These are phyloP conservation scores for Candida tetrigidarum DNA, from an alignment of 1,139 yeast species.

Conservation along the genomic window DNA sequence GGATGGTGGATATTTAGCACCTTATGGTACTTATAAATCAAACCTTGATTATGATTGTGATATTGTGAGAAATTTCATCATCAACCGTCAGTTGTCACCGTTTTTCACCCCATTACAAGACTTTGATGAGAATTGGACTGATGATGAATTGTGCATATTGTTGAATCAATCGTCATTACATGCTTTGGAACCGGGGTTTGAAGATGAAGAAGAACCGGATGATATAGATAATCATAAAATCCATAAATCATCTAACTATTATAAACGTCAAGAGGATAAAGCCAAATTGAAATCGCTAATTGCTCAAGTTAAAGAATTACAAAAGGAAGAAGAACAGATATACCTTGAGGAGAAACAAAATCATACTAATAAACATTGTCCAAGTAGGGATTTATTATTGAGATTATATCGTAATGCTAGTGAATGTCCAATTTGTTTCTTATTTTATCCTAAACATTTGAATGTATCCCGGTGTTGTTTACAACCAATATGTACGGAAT, in stretches of 20 bases:
- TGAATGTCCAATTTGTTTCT: constrained; percentile 96
- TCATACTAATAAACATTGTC: constrained; percentile 18
- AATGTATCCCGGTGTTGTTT: constrained; percentile 89
- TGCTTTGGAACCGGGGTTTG: constrained; percentile 59
- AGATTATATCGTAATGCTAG: constrained; percentile 62
- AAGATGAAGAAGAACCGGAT: constrained; percentile 56
- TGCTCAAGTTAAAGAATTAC: constrained; percentile 52
- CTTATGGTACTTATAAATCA: constrained; percentile 82
- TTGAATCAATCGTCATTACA: constrained; percentile 61
- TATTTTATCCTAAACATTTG: constrained; percentile 78
- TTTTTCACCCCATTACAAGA: constrained; percentile 91
- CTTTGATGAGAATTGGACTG: constrained; percentile 74
- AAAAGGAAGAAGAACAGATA: constrained; percentile 54
- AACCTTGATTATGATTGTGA: constrained; percentile 76
- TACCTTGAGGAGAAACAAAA: constrained; percentile 40
- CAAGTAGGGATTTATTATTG: constrained; percentile 36
- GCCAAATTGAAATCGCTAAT: constrained; percentile 52
- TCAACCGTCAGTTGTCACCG: constrained; percentile 74
- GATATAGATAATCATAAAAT: constrained; percentile 58
- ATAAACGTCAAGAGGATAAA: constrained; percentile 60
- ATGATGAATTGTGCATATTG: constrained; percentile 65
- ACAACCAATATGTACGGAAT: constrained; percentile 94
- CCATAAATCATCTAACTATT: constrained; percentile 53
- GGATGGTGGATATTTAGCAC: constrained; percentile 84
- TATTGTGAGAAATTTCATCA: constrained; percentile 67